A percentile compares a stretch with the other conserved stretches of the same genome.
phyloP scores from a whole-genome alignment of 306 rosid genomes.

The Quercus aquifolioides region DNA sequence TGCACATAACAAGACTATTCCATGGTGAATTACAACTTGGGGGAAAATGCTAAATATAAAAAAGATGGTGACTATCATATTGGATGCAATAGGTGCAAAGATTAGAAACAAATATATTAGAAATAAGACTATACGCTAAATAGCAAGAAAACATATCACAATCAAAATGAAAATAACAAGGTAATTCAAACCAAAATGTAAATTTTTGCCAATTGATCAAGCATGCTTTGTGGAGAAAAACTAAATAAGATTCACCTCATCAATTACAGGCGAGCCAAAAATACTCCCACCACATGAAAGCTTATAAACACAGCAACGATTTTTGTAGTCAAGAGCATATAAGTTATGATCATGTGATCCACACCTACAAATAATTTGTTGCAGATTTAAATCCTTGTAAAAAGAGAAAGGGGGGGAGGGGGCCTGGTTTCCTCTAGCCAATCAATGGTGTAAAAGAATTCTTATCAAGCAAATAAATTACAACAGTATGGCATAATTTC shows the following conservation, averaged over 20 bases:
- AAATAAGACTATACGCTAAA: background rate
- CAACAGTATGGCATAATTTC: background rate
- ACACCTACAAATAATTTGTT: slow-evolving; percentile 58
- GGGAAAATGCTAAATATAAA: background rate
- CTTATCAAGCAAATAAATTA: background rate
- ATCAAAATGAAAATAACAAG: background rate
- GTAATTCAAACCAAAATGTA: background rate
- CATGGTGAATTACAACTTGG: background rate
- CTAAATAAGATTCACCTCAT: slow-evolving; percentile 48
- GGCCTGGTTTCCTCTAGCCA: background rate
- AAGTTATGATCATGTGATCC: slow-evolving; percentile 88
- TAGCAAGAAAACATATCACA: background rate
- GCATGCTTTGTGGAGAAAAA: background rate
- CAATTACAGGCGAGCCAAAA: slow-evolving; percentile 86
- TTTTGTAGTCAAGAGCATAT: slow-evolving; percentile 84
- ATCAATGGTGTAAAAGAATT: background rate
- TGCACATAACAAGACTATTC: too few relatives aligned
- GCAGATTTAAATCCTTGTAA: background rate
- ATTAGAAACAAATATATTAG: background rate
- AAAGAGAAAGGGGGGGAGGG: background rate
- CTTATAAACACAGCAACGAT: slow-evolving; percentile 62
- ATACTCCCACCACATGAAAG: slow-evolving; percentile 86
- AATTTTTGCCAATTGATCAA: background rate
- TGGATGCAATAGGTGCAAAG: background rate
- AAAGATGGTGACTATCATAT: background rate